Evolutionary conservation across 768 basidiomycete species (phyloP), one percentile per base, ranked within the genome.

Genomic region (Pulveroboletus sp.): DNA sequence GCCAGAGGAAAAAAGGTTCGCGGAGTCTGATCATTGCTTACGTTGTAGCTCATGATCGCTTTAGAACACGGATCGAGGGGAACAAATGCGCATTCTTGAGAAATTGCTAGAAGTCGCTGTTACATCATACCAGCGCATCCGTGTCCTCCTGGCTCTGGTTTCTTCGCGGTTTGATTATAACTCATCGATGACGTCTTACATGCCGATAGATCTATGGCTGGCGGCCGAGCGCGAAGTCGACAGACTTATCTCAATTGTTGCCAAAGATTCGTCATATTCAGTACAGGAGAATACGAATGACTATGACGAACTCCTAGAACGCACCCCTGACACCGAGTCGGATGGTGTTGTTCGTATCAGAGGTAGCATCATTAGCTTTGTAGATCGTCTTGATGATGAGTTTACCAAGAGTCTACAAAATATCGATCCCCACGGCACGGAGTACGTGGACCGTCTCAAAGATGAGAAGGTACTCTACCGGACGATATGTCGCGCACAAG

Each of bases 111-210:
- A 86, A 60, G 88, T 94, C 13, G 84, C 93, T 6, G 79, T 78
- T 11, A 95, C 93, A 5, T 73, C 89, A 0, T 99, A 99, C 68
- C 92, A 95, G 64, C 84, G 83, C 57, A 93, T 99, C 53, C 87
- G 96, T 47, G 92, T 99, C 30, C 82, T 98, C 31, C 81, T 99
- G 45, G 88, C 93, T 14, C 80, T 98, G 47, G 82, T 98, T 59
- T 93, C 94, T 3, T 90, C 93, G 8, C 88, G 93, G 39, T 96
- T 98, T 66, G 96, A 99, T 72, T 98, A 96, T 75, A 94, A 93
- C 67, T 86, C 91, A 21, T 89, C 86, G 18, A 80, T 86, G 49
- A 75, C 86, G 8, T 80, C 84, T 1, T 83, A 92, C 64, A 96
- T 99, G 86, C 93, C 96, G 7, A 75, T 86, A 52, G 94, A 97